These are phyloP conservation scores for Penicillium sp. DNA, from an alignment of 2,329 filamentous ascomycete species.

Conservation along the genomic window DNA sequence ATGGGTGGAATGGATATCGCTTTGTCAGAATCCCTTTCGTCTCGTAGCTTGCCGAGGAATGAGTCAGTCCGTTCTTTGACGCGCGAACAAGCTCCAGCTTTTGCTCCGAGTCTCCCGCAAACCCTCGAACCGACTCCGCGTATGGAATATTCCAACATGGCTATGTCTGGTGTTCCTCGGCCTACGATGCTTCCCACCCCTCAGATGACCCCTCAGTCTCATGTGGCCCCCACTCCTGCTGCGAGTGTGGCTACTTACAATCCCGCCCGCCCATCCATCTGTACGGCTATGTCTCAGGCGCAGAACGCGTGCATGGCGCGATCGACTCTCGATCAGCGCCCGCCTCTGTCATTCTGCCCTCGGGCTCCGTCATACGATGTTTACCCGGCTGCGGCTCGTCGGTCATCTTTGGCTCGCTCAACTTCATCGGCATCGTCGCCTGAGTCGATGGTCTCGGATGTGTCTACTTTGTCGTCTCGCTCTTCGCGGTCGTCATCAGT, in stretches of 20 bases:
- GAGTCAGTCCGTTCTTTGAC: conserved; percentile 22
- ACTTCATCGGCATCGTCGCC: conserved; percentile 56
- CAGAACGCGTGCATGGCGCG: conserved; percentile 56
- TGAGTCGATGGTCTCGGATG: conserved; percentile 64
- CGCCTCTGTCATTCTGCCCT: conserved; percentile 36
- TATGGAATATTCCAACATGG: conserved; percentile 41
- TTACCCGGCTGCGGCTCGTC: conserved; percentile 50
- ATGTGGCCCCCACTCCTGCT: conserved; percentile 58
- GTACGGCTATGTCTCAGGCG: conserved; percentile 58
- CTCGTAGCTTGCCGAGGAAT: conserved; percentile 23
- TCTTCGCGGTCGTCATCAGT: conserved; percentile 54
- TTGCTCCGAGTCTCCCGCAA: conserved; percentile 39
- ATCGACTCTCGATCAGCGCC: conserved; percentile 55
- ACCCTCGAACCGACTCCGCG: conserved; percentile 52
- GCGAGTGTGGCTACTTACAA: conserved; percentile 54
- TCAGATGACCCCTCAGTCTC: conserved; percentile 58
- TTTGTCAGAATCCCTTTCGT: conserved; percentile 33
- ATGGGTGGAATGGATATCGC: conserved; percentile 29
- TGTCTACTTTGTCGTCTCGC: conserved; percentile 54
- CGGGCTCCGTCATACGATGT: conserved; percentile 46
- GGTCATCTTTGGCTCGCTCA: conserved; percentile 51
- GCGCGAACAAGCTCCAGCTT: conserved; percentile 34
- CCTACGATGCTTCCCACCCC: conserved; percentile 61
- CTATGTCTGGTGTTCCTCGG: conserved; percentile 56
- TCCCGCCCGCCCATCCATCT: conserved; percentile 55